These are phyloP conservation scores for Podosphaera aphanis DNA, from an alignment of 2,329 filamentous ascomycete species.

Conservation along the genomic window DNA sequence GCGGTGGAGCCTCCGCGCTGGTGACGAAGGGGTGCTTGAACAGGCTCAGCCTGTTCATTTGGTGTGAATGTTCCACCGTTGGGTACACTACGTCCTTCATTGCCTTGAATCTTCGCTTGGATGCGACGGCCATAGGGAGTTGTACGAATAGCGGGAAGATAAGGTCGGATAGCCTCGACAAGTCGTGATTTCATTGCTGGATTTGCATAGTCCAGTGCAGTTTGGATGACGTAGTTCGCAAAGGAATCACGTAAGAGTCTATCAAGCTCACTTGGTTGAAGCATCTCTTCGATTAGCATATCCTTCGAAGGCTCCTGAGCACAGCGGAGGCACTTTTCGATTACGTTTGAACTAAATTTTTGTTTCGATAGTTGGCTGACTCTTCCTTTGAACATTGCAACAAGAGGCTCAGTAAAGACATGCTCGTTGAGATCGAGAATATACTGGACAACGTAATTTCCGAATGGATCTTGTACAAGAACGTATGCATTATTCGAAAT, in stretches of 20 bases:
- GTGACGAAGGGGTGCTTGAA: constrained; percentile 13
- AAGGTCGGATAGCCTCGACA: constrained; percentile 65
- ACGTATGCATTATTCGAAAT: constrained; percentile 77
- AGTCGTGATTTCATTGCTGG: constrained; percentile 48
- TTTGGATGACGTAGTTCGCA: constrained; percentile 96
- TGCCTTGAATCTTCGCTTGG: constrained; percentile 57
- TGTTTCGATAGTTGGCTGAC: constrained; percentile 62
- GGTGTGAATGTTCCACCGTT: constrained; percentile 15
- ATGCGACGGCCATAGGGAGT: constrained; percentile 91
- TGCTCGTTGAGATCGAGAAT: constrained; percentile 85
- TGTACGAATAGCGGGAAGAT: constrained; percentile 62
- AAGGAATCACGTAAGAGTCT: constrained; percentile 76
- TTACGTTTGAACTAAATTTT: constrained; percentile 98
- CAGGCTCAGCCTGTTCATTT: constrained; percentile 8
- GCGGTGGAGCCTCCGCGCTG: constrained; percentile 15
- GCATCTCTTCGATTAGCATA: constrained; percentile 66
- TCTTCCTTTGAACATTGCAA: constrained; percentile 52
- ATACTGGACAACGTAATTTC: constrained; percentile 97
- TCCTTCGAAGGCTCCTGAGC: constrained; percentile 52
- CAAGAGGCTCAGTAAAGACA: constrained; percentile 71
- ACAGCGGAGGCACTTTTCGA: constrained; percentile 86
- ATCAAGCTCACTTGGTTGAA: constrained; percentile 55
- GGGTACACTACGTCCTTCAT: constrained; percentile 20
- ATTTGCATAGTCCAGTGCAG: constrained; percentile 69
- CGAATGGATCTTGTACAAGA: constrained; percentile 88